These are phyloP conservation scores for Simplicillium aogashimaense DNA, from an alignment of 2,329 filamentous ascomycete genomes.

Conservation along the genomic window DNA sequence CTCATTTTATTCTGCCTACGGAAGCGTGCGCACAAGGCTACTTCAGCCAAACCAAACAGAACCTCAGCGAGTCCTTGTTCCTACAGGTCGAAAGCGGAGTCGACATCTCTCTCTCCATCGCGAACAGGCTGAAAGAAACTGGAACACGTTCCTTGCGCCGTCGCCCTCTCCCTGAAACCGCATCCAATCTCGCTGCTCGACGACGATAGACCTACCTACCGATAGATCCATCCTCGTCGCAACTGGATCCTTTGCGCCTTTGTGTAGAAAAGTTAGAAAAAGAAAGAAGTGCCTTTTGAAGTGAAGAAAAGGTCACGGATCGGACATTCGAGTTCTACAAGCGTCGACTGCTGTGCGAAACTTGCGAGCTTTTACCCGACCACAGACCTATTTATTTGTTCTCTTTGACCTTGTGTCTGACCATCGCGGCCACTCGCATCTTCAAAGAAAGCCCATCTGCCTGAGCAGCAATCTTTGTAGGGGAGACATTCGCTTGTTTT, in stretches of 20 bases:
- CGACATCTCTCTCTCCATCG: conserved; percentile 12
- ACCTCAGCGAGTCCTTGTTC: conserved; percentile 3
- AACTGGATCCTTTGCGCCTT: conserved; percentile 5
- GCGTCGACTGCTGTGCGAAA: background rate
- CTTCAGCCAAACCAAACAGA: background rate
- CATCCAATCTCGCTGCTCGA: conserved; percentile 25
- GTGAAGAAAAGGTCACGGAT: conserved; percentile 16
- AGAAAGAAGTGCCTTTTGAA: conserved; percentile 17
- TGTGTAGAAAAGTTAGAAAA: conserved; percentile 21
- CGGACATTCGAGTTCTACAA: conserved; percentile 5
- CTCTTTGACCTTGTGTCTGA: conserved; percentile 10
- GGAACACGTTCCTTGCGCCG: conserved; percentile 30
- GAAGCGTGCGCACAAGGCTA: background rate
- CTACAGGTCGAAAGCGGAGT: conserved; percentile 10
- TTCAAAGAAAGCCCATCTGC: conserved; percentile 9
- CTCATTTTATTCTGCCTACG: background rate
- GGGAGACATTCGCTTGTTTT: conserved; percentile 98
- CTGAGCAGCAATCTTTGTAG: conserved; percentile 37
- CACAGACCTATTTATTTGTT: background rate
- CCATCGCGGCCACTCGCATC: conserved; percentile 11
- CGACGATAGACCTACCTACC: conserved; percentile 9
- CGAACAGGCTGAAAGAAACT: conserved; percentile 24
- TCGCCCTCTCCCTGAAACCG: conserved; percentile 17
- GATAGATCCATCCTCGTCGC: too few species aligned
- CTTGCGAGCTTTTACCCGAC: too few species aligned